Percentiles rank a stretch among this genome's conserved stretches.
Evolutionary conservation across 2,329 filamentous ascomycete species (phyloP).

Genomic region (Pyrenophora teres): DNA sequence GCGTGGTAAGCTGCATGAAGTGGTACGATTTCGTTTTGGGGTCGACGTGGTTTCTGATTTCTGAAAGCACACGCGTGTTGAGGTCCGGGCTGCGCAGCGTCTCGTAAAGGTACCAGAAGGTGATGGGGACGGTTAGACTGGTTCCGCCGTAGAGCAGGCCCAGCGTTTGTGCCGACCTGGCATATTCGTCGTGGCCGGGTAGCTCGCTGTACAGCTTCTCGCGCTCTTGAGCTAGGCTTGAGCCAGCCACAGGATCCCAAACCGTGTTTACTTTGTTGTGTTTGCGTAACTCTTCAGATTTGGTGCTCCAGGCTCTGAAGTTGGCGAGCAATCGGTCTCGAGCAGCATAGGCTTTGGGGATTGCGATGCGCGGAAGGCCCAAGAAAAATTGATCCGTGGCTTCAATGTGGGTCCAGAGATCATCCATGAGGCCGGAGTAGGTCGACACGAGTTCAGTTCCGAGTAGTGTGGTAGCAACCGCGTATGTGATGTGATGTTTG

Average conservation of each 20-base stretch:
- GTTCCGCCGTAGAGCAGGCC: slow-evolving; percentile 22
- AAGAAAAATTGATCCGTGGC: slow-evolving; percentile 17
- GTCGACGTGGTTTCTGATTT: background rate
- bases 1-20: slow-evolving; percentile 14
- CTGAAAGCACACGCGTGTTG: background rate
- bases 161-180: slow-evolving; percentile 19
- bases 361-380: slow-evolving; percentile 17
- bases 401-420: slow-evolving; percentile 25
- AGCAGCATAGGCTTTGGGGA: slow-evolving; percentile 13
- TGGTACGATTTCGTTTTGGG: slow-evolving; percentile 1
- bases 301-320: slow-evolving; percentile 7
- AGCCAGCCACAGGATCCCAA: slow-evolving; percentile 22
- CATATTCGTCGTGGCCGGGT: slow-evolving; percentile 16
- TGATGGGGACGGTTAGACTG: slow-evolving; percentile 16
- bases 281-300: slow-evolving; percentile 6
- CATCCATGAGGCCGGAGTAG: slow-evolving; percentile 14
- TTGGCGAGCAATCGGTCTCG: slow-evolving; percentile 20
- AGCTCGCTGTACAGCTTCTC: slow-evolving; percentile 18
- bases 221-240: slow-evolving; percentile 19
- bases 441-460: slow-evolving; percentile 13
- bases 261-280: background rate
- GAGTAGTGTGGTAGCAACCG: slow-evolving; percentile 12
- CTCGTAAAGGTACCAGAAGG: slow-evolving; percentile 27
- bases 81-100: slow-evolving; percentile 7
- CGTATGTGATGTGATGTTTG: slow-evolving; percentile 8